Conservation (phyloP, 2,329 filamentous ascomycete species). For the Epichloe festucae region DNA sequence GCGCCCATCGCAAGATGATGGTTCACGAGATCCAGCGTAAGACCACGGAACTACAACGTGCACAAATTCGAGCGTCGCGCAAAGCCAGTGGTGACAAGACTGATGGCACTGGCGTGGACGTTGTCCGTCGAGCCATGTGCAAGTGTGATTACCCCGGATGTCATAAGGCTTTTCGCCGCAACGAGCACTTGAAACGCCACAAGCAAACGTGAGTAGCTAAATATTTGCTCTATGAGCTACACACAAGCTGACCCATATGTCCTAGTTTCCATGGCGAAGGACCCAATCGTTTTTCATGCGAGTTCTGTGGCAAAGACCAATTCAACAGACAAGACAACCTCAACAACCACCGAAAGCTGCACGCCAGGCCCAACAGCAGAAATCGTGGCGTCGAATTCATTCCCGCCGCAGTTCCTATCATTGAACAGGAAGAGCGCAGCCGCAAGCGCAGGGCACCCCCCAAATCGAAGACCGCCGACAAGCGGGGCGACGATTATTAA, state of each 20-base stretch:
- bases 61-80: slow-evolving; percentile 22
- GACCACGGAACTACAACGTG: slow-evolving; percentile 30
- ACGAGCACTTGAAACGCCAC: slow-evolving; percentile 44
- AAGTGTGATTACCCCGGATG: slow-evolving; percentile 35
- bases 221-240: neutral
- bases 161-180: slow-evolving; percentile 35
- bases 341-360: slow-evolving; percentile 29
- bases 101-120: slow-evolving; percentile 19
- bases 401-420: slow-evolving; percentile 25
- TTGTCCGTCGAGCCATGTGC: slow-evolving; percentile 27
- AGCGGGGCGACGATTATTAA: slow-evolving; percentile 19
- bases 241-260: neutral
- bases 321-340: slow-evolving; percentile 30
- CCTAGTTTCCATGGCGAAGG: slow-evolving; percentile 25
- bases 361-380: slow-evolving; percentile 25
- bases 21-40: slow-evolving; percentile 31
- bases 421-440: slow-evolving; percentile 27
- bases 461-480: slow-evolving; percentile 23
- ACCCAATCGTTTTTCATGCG: slow-evolving; percentile 26
- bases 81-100: slow-evolving; percentile 16
- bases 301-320: slow-evolving; percentile 29
- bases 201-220: slow-evolving; percentile 31
- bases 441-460: slow-evolving; percentile 25
- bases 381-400: slow-evolving; percentile 28
- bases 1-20: slow-evolving; percentile 26